Evolutionary conservation across 164 flowering plant genomes (phyloP).

Genomic region (Sedum album): DNA sequence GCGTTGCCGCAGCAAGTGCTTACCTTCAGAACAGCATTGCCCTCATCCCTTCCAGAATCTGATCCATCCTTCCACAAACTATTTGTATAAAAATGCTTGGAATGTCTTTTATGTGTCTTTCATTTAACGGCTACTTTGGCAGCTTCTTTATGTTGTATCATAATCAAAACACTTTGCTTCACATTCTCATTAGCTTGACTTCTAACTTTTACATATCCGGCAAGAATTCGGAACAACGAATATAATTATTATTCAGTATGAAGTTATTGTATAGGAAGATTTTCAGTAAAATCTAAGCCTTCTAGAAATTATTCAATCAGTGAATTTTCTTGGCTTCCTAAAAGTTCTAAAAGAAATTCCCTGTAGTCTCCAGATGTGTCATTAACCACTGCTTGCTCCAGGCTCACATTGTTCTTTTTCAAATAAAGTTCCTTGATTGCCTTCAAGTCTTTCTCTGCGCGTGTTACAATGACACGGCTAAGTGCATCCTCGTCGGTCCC

Average conservation of each 20-base stretch:
- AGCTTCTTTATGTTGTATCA: background rate
- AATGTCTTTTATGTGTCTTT: background rate
- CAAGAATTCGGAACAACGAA: too few relatives aligned
- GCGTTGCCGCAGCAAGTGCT: conserved; percentile 80
- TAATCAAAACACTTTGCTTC: conserved; percentile 5
- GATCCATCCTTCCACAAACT: conserved; percentile 13
- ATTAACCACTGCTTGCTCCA: conserved; percentile 45
- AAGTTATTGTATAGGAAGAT: background rate
- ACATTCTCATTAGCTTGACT: background rate
- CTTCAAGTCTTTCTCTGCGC: conserved; percentile 34
- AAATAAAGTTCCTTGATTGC: conserved; percentile 59
- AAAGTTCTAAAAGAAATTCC: conserved; percentile 51
- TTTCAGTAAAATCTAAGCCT: too few relatives aligned
- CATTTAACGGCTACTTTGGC: background rate
- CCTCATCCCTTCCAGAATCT: conserved; percentile 80
- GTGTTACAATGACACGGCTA: conserved; percentile 65
- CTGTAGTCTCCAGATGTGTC: conserved; percentile 75
- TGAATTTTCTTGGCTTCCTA: conserved; percentile 14
- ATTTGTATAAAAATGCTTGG: conserved; percentile 10
- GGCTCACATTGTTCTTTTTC: conserved; percentile 48
- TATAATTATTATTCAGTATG: background rate
- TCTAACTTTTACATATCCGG: background rate
- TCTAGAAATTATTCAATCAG: too few relatives aligned
- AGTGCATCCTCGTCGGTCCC: conserved; percentile 81
- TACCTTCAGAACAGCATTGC: conserved; percentile 70